A percentile compares a stretch with the other conserved stretches of the same genome.
phyloP scores from a whole-genome alignment of 305 asterid genomes.

The Fraxinus latifolia region DNA sequence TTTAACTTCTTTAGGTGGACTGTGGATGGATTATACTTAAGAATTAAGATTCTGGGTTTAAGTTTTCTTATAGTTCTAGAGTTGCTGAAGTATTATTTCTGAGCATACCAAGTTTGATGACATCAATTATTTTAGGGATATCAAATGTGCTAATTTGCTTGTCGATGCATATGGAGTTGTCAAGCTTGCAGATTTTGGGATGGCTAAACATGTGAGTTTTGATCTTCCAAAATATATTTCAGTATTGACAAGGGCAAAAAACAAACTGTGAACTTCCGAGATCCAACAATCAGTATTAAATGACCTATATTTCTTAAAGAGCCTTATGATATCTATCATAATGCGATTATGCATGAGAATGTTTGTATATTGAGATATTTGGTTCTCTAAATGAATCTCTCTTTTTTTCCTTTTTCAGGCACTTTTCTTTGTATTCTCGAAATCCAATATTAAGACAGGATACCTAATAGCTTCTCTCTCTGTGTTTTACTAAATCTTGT shows the following conservation, averaged over 20 bases:
- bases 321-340: background rate
- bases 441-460: background rate
- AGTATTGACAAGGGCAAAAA: background rate
- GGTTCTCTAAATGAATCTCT: background rate
- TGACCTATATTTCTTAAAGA: background rate
- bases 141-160: conserved; percentile 90
- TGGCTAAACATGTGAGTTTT: conserved; percentile 87
- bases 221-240: background rate
- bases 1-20: background rate
- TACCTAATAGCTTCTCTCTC: background rate
- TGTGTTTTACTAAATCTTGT: background rate
- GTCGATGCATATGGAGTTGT: conserved; percentile 92
- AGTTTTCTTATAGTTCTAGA: background rate
- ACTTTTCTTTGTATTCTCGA: background rate
- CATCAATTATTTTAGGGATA: conserved; percentile 54
- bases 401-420: background rate
- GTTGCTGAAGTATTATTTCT: background rate
- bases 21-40: background rate
- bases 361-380: background rate
- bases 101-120: conserved; percentile 8
- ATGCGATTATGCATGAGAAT: background rate
- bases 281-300: background rate
- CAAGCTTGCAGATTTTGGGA: conserved; percentile 96
- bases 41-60: background rate
- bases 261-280: background rate